Evolutionary conservation across 768 basidiomycete species (phyloP), one percentile per base, ranked within the genome.

Genomic region (Butyriboletus loyo): DNA sequence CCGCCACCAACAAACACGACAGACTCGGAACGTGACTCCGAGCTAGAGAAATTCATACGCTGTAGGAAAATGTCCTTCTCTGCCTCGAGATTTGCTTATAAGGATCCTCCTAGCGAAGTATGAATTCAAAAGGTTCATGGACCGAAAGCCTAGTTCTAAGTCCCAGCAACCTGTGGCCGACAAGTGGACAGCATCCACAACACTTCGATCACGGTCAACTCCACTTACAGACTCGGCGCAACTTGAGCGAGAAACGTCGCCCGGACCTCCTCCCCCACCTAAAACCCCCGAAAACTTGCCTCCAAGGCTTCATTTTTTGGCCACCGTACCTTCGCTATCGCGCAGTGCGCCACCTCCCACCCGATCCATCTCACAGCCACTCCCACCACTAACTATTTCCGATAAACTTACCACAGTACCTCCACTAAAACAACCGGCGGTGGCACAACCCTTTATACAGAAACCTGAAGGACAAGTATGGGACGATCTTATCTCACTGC

Each of bases 11-110:
- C 90, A 4, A 87, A 86, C 57, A 75, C 87, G 63, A 81, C 86
- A 36, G 90, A 92, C 46, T 75, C 79, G 1, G 89, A 89, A 61
- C 78, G 93, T 28, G 92, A 96, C 64, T 87, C 88, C 42, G 94
- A 98, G 54, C 79, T 98, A 39, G 95, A 98, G 69, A 85, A 83
- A 63, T 97, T 84, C 73, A 94, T 98, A 55, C 82, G 95, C 53
- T 77, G 89, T 89, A 80, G 75, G 69, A 41, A 31, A 22, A 30
- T 9, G 19, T 25, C 5, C 36, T 21, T 34, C 4, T 42, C 41
- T 17, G 6, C 14, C 24, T 24, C 8, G 19, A 19, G 15, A 13
- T 43, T 32, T 25, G 24, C 35, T 49, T 15, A 46, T 27, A 35
- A 27, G 9, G 4, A 22, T 25, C 24, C n/a, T 42, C 51, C n/a